A percentile compares a stretch with the other conserved stretches of the same genome.
Evolutionary conservation across 495 filamentous ascomycete species (phyloP).

Genomic region (Diplogelasinospora grovesii): DNA sequence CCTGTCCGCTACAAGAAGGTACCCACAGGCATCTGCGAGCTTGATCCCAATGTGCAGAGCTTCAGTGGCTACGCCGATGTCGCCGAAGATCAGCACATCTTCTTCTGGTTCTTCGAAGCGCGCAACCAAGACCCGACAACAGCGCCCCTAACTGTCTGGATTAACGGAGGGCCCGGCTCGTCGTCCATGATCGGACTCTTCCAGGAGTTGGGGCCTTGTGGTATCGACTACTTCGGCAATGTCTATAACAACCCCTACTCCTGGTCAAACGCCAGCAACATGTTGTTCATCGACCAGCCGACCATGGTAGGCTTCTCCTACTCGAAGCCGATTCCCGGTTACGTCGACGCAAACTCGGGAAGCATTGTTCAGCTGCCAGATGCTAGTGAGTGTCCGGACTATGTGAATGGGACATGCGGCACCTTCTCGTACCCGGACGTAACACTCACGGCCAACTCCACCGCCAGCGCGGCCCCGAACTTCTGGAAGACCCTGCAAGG

Average conservation of each 20-base stretch:
- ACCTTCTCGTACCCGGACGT: conserved; percentile 48
- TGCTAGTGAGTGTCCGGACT: conserved; percentile 28
- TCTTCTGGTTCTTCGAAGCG: conserved; percentile 56
- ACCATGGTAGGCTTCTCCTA: conserved; percentile 44
- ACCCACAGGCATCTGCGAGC: conserved; percentile 1
- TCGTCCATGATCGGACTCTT: conserved; percentile 59
- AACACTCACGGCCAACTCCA: conserved; percentile 47
- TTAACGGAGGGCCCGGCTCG: conserved; percentile 53
- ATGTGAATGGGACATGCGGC: conserved; percentile 37
- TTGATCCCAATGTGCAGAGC: background rate
- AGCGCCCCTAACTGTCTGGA: conserved; percentile 54
- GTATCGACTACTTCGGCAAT: conserved; percentile 33
- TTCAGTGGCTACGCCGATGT: background rate
- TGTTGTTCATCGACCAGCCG: conserved; percentile 32
- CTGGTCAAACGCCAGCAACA: conserved; percentile 15
- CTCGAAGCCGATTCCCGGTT: conserved; percentile 35
- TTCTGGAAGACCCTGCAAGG: conserved; percentile 56
- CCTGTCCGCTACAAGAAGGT: background rate
- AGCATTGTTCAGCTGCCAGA: background rate
- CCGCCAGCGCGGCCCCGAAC: conserved; percentile 47
- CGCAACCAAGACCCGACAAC: conserved; percentile 47
- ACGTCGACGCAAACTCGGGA: conserved; percentile 13
- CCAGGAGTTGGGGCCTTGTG: conserved; percentile 57
- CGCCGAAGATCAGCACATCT: conserved; percentile 1
- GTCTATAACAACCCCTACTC: conserved; percentile 10